phyloP scores from a whole-genome alignment of 2,329 filamentous ascomycete genomes.

The Chaetomiaceae sp. region DNA sequence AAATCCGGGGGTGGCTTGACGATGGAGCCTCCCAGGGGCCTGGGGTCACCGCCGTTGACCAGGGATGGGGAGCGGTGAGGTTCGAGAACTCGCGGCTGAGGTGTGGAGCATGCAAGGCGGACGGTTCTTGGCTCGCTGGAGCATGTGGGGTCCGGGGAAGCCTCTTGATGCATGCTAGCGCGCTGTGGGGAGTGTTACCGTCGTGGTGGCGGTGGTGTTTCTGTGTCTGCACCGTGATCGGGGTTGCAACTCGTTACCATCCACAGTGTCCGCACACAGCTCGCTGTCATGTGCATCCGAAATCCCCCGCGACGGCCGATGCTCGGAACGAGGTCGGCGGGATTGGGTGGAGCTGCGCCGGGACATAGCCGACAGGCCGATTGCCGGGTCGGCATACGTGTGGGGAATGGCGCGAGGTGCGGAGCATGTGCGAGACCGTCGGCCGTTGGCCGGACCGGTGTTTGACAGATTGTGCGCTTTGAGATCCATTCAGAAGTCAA shows the following conservation, averaged over 20 bases:
- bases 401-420: slow-evolving; percentile 8
- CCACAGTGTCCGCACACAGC: not conserved
- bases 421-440: slow-evolving; percentile 14
- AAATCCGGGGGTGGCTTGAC: slow-evolving; percentile 14
- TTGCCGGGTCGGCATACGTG: slow-evolving; percentile 8
- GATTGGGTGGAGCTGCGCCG: not conserved
- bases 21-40: not conserved
- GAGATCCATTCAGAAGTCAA: no score
- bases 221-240: not conserved
- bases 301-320: slow-evolving; percentile 11
- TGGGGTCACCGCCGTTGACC: slow-evolving; percentile 2
- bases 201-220: not conserved
- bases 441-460: slow-evolving; percentile 2
- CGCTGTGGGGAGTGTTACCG: not conserved
- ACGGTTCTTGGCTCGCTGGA: slow-evolving; percentile 2
- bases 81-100: slow-evolving; percentile 6
- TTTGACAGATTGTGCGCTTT: not conserved
- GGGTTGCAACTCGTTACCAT: not conserved
- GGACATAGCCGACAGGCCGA: slow-evolving; percentile 14
- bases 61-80: slow-evolving; percentile 7
- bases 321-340: slow-evolving; percentile 9
- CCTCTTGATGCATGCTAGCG: not conserved
- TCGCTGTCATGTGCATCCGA: slow-evolving; percentile 13
- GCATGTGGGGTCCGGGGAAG: slow-evolving; percentile 16
- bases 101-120: slow-evolving; percentile 6